A percentile compares a stretch with the other conserved stretches of the same genome.
Conservation (phyloP, 306 rosid species). For the Sesbania bispinosa region DNA sequence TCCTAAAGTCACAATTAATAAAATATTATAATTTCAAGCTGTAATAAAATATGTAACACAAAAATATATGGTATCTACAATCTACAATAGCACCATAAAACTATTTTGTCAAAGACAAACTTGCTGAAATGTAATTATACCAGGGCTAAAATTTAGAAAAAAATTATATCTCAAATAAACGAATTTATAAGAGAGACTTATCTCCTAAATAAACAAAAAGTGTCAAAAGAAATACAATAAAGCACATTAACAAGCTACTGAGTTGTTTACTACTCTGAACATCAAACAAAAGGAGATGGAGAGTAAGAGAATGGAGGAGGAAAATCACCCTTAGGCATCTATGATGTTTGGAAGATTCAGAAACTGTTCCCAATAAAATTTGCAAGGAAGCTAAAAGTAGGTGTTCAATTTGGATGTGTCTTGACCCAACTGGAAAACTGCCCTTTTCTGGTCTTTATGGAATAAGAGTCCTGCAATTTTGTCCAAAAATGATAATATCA, state of each 20-base stretch:
- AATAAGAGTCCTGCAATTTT: background rate
- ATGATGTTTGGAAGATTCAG: background rate
- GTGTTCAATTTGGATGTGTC: background rate
- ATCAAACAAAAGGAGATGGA: background rate
- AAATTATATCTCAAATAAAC: background rate
- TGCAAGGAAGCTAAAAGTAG: background rate
- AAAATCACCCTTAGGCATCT: background rate
- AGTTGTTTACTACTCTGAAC: background rate
- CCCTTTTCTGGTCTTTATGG: background rate
- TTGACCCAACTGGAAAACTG: background rate
- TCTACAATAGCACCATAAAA: background rate
- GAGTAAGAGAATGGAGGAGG: background rate
- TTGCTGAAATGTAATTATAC: background rate
- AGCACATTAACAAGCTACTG: background rate
- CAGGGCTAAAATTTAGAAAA: background rate
- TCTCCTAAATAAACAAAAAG: background rate
- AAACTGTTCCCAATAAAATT: background rate
- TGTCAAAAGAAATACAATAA: background rate
- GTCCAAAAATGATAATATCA: background rate
- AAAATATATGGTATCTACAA: background rate
- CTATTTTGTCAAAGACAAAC: background rate
- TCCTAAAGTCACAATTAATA: background rate
- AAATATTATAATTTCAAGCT: background rate
- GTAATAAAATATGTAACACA: background rate
- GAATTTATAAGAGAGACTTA: background rate